Percentiles rank a stretch among this genome's conserved stretches.
These are phyloP conservation scores for Ceratocystis cacaofunesta DNA, from an alignment of 2,329 filamentous ascomycete species.

Conservation along the genomic window DNA sequence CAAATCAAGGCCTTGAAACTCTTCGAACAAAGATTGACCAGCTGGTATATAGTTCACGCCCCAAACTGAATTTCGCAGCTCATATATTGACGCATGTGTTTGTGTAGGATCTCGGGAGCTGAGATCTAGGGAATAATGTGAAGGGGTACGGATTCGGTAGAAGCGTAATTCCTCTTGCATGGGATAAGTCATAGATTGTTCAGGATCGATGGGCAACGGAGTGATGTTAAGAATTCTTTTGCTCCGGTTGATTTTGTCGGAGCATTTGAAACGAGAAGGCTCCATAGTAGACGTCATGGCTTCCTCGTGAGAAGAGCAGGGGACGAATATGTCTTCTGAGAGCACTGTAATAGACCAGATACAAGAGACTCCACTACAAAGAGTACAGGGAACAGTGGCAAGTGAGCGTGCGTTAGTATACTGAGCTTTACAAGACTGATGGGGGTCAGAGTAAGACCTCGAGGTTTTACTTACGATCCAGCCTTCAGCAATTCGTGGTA, in stretches of 20 bases:
- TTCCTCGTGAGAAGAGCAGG: conserved; percentile 12
- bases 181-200: not conserved
- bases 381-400: not conserved
- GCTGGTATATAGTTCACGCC: not conserved
- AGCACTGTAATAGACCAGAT: conserved; percentile 3
- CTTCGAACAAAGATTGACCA: not conserved
- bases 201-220: not conserved
- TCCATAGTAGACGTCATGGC: not conserved
- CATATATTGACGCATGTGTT: not conserved
- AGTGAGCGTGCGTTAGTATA: not conserved
- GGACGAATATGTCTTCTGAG: conserved; percentile 4
- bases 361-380: not conserved
- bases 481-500: not conserved
- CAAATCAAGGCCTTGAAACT: not conserved
- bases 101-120: not conserved
- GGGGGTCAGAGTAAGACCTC: not conserved
- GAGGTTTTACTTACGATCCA: not conserved
- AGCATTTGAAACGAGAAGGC: not conserved
- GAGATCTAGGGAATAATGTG: not conserved
- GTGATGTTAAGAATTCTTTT: not conserved
- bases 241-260: not conserved
- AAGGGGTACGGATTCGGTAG: not conserved
- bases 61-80: not conserved
- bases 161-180: not conserved
- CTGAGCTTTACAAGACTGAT: not conserved